These are phyloP conservation scores for Gossypium aridum DNA, from an alignment of 441 rosid genomes.

Conservation along the genomic window DNA sequence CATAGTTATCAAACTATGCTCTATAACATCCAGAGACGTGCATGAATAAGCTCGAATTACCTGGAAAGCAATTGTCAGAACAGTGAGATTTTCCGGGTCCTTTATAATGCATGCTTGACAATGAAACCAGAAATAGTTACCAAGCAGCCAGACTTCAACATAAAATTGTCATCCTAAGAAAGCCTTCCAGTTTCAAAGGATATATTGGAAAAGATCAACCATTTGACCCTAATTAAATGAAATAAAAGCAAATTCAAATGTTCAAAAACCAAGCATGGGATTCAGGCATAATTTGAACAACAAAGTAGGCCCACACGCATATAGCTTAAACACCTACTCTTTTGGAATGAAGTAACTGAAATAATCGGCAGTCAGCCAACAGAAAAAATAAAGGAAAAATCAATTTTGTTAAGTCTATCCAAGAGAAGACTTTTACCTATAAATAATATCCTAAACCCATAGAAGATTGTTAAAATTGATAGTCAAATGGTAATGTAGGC, in stretches of 20 bases:
- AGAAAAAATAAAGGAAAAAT: neutral
- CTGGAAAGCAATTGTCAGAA: slow-evolving; percentile 3
- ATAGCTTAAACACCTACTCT: neutral
- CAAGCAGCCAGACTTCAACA: slow-evolving; percentile 26
- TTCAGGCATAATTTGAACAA: neutral
- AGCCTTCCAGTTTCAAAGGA: slow-evolving; percentile 31
- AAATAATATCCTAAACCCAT: neutral
- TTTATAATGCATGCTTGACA: slow-evolving; percentile 6
- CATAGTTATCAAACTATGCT: slow-evolving; percentile 4
- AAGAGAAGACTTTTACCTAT: slow-evolving; percentile 1
- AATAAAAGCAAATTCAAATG: slow-evolving; percentile 14
- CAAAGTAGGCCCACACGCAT: neutral
- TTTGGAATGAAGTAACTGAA: neutral
- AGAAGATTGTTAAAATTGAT: neutral
- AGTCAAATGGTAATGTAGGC: neutral
- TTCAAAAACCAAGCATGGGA: neutral
- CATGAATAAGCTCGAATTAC: neutral
- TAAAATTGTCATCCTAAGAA: slow-evolving; percentile 19
- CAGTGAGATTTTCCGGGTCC: neutral
- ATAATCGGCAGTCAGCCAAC: neutral
- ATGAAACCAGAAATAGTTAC: slow-evolving; percentile 13
- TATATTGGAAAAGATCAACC: slow-evolving; percentile 9
- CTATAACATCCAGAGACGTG: neutral
- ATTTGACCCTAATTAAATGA: slow-evolving; percentile 18
- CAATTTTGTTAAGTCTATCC: neutral